Evolutionary conservation across 1,139 yeast genomes (phyloP), one percentile per base, ranked within the genome.

Genomic region (Blastobotrys proliferans): DNA sequence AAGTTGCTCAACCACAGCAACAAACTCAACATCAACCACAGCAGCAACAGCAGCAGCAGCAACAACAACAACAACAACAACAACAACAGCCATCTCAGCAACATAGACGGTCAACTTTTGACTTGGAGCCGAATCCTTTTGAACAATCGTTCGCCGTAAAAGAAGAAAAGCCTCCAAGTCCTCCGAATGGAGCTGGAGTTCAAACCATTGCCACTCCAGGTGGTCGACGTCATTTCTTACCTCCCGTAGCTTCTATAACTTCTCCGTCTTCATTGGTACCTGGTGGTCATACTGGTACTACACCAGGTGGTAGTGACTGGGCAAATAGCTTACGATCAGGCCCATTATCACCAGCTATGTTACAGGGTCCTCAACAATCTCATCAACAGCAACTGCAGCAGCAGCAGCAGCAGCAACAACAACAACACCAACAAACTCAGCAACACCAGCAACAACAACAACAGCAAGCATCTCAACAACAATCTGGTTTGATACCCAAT

Each of bases 41-140:
- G 10, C 36, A 18, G 22, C 19, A 35, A 35, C 22, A 22, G 19
- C 17, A 25, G 26, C 24, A n/a, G 11, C 6, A 10, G 31, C 33
- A 29, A 29, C 14, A 29, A 6, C 24, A 32, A 19, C 26, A 19
- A 19, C 16, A n/a, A 10, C 22, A 32, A 8, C 5, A 29, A 4
- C 19, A 24, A 24, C 32, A 14, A 24, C 41, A 25, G 13, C 35
- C 21, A 16, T 24, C 16, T 18, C 33, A 30, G 24, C 36, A n/a
- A 16, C 36, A 30, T 8, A 3, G 22, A 4, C 22, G 22, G 14
- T 42, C 43, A 8, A 52, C 62, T 20, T 78, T 86, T 59, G 94
- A 83, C 50, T 69, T 88, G 51, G 99, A 92, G 62, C 96, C 94
- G 3, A 92, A 92, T 58, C 98, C 97, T 2, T 92, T 92, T 59